Conservation (phyloP, 805 yeast genomes). For the Debaryomyces hansenii region DNA sequence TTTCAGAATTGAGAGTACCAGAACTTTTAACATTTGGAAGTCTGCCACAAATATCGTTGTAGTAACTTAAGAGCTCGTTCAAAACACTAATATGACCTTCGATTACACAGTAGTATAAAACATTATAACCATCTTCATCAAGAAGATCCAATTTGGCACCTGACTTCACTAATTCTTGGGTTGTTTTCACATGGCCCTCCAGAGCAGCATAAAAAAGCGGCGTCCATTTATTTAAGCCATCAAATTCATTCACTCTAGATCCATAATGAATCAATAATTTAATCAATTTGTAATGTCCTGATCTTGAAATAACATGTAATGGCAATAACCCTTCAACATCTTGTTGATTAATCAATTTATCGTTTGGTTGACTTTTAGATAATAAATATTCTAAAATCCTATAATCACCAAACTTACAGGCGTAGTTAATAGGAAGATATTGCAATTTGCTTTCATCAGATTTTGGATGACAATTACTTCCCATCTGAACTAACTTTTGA, state of each 20-base stretch:
- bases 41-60: slow-evolving; percentile 5
- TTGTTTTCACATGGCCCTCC: slow-evolving; percentile 75
- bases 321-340: slow-evolving; percentile 91
- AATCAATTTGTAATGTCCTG: slow-evolving; percentile 72
- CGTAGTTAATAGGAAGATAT: slow-evolving; percentile 78
- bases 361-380: slow-evolving; percentile 29
- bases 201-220: slow-evolving; percentile 88
- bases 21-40: not conserved
- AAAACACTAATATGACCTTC: slow-evolving; percentile 89
- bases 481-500: slow-evolving; percentile 29
- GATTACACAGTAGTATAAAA: slow-evolving; percentile 87
- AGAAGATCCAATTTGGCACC: slow-evolving; percentile 69
- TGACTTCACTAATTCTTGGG: slow-evolving; percentile 64
- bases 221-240: slow-evolving; percentile 90
- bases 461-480: slow-evolving; percentile 41
- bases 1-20: not conserved
- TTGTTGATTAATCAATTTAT: slow-evolving; percentile 44
- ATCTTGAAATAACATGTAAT: slow-evolving; percentile 82
- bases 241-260: slow-evolving; percentile 71
- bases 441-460: slow-evolving; percentile 54
- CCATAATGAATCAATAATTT: slow-evolving; percentile 69
- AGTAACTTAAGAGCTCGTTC: slow-evolving; percentile 58
- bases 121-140: slow-evolving; percentile 80
- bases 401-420: slow-evolving; percentile 81
- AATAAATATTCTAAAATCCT: slow-evolving; percentile 67